A percentile compares a stretch with the other conserved stretches of the same genome.
phyloP scores from a whole-genome alignment of 73 alveolate genomes.

The Tetrahymena malaccensis region DNA sequence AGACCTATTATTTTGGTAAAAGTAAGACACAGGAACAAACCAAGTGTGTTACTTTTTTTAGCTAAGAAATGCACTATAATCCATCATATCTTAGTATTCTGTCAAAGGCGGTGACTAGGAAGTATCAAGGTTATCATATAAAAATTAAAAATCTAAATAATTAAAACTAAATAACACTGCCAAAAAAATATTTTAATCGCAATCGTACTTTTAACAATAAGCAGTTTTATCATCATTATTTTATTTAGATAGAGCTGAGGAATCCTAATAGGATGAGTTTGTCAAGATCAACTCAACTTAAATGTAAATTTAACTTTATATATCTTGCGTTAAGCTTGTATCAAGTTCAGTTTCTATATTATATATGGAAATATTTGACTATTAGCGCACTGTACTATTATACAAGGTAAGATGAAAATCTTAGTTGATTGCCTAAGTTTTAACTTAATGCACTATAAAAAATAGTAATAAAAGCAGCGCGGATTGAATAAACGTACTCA shows the following conservation, averaged over 20 bases:
- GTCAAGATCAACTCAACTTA: not conserved
- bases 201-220: not conserved
- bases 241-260: not conserved
- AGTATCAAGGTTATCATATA: not conserved
- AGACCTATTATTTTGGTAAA: not conserved
- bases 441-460: not conserved
- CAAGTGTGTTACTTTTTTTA: not conserved
- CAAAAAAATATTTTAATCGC: not conserved
- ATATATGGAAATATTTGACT: not conserved
- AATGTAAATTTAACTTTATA: not conserved
- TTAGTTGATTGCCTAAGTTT: not conserved
- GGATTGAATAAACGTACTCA: not conserved
- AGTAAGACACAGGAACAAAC: not conserved
- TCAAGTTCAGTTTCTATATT: not conserved
- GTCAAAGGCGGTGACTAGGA: not conserved
- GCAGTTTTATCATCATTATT: not conserved
- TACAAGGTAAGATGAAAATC: not conserved
- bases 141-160: not conserved
- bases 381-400: not conserved
- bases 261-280: not conserved
- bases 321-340: not conserved
- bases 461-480: not conserved
- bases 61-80: not conserved
- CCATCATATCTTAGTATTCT: not conserved
- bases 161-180: not conserved